phyloP scores from a whole-genome alignment of 192 early-diverging fungal genomes.

The Diversispora eburnea region DNA sequence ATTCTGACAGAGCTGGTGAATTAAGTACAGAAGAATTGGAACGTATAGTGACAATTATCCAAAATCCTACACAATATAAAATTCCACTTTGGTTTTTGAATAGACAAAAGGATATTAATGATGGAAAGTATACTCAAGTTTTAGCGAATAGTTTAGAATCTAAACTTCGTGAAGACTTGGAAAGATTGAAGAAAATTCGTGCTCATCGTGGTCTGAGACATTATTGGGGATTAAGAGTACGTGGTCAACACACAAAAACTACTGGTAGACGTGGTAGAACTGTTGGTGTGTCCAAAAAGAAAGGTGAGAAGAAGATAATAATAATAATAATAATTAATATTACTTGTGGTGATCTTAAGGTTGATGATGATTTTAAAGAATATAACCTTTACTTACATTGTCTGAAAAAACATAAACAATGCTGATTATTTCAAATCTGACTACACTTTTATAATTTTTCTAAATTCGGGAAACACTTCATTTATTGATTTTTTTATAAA shows the following conservation, averaged over 20 bases:
- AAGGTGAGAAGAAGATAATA: slow-evolving; percentile 39
- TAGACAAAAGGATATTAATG: slow-evolving; percentile 97
- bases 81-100: slow-evolving; percentile 99
- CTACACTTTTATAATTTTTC: too few species aligned
- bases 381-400: too few species aligned
- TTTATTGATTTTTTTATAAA: too few species aligned
- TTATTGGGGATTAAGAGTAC: slow-evolving; percentile 96
- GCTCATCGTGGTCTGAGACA: slow-evolving; percentile 99
- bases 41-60: slow-evolving; percentile 96
- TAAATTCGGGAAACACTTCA: too few species aligned
- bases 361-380: too few species aligned
- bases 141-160: slow-evolving; percentile 94
- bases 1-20: slow-evolving; percentile 81
- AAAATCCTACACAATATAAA: slow-evolving; percentile 99
- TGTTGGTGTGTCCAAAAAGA: slow-evolving; percentile 99
- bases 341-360: too few species aligned
- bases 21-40: slow-evolving; percentile 96
- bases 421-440: too few species aligned
- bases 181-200: slow-evolving; percentile 99
- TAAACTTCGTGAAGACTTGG: slow-evolving; percentile 97
- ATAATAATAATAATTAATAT: neutral
- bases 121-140: slow-evolving; percentile 93
- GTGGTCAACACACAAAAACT: slow-evolving; percentile 99
- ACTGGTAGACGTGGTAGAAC: slow-evolving; percentile 94
- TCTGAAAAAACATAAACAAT: too few species aligned